A percentile compares a stretch with the other conserved stretches of the same genome.
Conservation (phyloP, 176 grass and related monocot species). For the Avena sativa region DNA sequence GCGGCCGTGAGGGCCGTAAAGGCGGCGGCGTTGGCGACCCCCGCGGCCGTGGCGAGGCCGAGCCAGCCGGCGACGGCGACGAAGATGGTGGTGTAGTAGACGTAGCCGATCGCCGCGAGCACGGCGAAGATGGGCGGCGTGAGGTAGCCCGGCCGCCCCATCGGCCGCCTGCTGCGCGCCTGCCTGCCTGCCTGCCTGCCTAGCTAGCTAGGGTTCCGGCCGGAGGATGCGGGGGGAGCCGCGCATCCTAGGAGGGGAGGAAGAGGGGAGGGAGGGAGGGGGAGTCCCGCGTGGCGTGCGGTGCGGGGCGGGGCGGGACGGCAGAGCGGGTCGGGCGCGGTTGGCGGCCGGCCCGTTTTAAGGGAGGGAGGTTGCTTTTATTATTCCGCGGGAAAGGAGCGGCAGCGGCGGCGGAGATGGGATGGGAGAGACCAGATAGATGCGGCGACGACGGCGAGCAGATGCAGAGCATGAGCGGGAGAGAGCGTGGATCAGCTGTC, state of each 20-base stretch:
- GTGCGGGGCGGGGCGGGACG: background rate
- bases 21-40: conserved; percentile 73
- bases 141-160: conserved; percentile 75
- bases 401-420: background rate
- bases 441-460: background rate
- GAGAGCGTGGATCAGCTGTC: background rate
- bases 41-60: conserved; percentile 61
- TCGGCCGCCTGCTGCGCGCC: conserved; percentile 12
- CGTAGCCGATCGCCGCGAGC: conserved; percentile 70
- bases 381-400: conserved; percentile 27
- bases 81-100: conserved; percentile 91
- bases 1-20: conserved; percentile 58
- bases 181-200: background rate
- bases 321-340: conserved; percentile 37
- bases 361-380: background rate
- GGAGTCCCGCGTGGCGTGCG: conserved; percentile 31
- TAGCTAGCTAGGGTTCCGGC: conserved; percentile 56
- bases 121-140: conserved; percentile 86
- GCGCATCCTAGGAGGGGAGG: conserved; percentile 36
- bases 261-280: background rate
- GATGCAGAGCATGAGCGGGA: background rate
- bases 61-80: conserved; percentile 78
- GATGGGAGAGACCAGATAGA: background rate
- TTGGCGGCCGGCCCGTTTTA: conserved; percentile 41
- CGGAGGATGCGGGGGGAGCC: conserved; percentile 22